These are phyloP conservation scores for Coemansia sp. DNA, from an alignment of 192 early-diverging fungal genomes.

Conservation along the genomic window DNA sequence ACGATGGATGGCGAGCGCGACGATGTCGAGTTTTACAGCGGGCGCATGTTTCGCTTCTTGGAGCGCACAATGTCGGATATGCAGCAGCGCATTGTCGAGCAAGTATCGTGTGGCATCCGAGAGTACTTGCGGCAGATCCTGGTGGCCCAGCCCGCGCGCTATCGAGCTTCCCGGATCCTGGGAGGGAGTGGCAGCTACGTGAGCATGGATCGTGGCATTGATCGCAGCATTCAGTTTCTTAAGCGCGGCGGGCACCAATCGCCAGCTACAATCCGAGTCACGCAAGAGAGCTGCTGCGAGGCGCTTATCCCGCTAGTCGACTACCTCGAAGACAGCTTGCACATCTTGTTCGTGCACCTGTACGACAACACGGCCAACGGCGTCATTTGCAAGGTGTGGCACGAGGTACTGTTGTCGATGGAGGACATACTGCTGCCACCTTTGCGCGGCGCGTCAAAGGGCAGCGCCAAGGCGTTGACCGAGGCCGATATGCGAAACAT, in stretches of 20 bases:
- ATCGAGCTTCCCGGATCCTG: conserved; percentile 30
- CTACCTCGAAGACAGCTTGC: conserved; percentile 76
- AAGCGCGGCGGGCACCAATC: conserved; percentile 39
- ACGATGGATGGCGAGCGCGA: conserved; percentile 81
- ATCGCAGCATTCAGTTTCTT: conserved; percentile 59
- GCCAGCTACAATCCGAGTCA: conserved; percentile 41
- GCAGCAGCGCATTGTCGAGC: conserved; percentile 70
- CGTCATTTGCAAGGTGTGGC: conserved; percentile 73
- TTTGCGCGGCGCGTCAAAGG: conserved; percentile 60
- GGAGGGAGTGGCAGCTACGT: conserved; percentile 4
- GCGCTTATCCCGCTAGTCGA: conserved; percentile 71
- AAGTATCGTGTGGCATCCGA: conserved; percentile 67
- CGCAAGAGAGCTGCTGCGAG: conserved; percentile 64
- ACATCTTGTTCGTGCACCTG: conserved; percentile 66
- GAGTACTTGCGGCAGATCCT: conserved; percentile 69
- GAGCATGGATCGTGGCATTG: conserved; percentile 51
- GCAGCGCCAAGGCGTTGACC: conserved; percentile 64
- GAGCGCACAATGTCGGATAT: conserved; percentile 72
- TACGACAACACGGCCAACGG: conserved; percentile 66
- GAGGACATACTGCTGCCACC: conserved; percentile 77
- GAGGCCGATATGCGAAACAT: conserved; percentile 68
- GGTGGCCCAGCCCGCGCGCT: conserved; percentile 49
- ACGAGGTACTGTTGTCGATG: conserved; percentile 67
- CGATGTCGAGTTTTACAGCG: conserved; percentile 84
- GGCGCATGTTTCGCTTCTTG: conserved; percentile 72